Evolutionary conservation across 179 eudicot species (phyloP).

Genomic region (Patellifolia procumbens): DNA sequence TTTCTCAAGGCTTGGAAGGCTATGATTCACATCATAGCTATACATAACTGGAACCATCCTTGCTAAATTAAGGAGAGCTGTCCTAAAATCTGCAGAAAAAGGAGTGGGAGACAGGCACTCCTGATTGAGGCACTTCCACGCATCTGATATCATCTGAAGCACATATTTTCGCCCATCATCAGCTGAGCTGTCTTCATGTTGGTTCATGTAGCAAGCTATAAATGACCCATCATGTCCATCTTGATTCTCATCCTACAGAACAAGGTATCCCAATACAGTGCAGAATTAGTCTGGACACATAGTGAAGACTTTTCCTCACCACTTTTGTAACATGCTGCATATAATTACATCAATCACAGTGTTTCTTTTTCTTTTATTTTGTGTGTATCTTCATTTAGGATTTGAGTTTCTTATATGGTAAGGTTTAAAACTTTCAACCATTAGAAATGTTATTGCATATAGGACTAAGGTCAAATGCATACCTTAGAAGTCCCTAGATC

Average conservation of each 20-base stretch:
- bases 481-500: constrained; percentile 34
- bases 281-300: too few species aligned
- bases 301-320: too few species aligned
- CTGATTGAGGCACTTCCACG: constrained; percentile 45
- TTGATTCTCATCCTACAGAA: constrained; percentile 23
- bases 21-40: constrained; percentile 33
- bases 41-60: constrained; percentile 43
- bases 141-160: constrained; percentile 28
- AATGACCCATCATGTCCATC: constrained; percentile 44
- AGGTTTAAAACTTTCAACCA: too few species aligned
- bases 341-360: too few species aligned
- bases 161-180: constrained; percentile 43
- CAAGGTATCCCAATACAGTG: background rate
- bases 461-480: background rate
- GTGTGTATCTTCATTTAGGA: too few species aligned
- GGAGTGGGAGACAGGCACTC: constrained; percentile 22
- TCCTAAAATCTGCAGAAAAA: constrained; percentile 25
- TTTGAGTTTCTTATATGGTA: too few species aligned
- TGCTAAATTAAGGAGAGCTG: constrained; percentile 37
- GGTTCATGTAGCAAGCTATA: constrained; percentile 49
- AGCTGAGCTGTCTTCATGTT: constrained; percentile 33
- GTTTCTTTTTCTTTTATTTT: too few species aligned
- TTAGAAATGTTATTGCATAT: too few species aligned
- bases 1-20: constrained; percentile 36
- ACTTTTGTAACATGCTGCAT: too few species aligned